Evolutionary conservation across 2,329 filamentous ascomycete species (phyloP).

Genomic region (Sporothrix dimorphospora): DNA sequence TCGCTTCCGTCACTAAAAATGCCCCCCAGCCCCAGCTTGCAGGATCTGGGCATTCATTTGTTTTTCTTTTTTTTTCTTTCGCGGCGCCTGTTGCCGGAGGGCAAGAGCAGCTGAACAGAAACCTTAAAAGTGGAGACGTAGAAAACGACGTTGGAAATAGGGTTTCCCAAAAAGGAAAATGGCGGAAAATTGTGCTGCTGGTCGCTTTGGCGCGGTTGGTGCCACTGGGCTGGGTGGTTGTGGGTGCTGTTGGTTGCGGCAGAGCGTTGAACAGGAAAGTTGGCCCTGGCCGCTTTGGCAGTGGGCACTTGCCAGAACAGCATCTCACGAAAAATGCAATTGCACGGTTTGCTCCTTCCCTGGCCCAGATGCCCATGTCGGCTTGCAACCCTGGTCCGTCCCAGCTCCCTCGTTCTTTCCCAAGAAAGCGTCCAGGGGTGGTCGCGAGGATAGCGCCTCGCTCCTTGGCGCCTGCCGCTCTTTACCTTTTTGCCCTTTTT

Average conservation of each 20-base stretch:
- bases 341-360: not conserved
- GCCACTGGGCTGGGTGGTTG: not conserved
- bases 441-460: not conserved
- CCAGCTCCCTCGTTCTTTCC: not conserved
- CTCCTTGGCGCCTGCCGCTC: slow-evolving; percentile 7
- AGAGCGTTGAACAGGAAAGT: slow-evolving; percentile 5
- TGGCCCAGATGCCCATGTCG: not conserved
- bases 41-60: slow-evolving; percentile 15
- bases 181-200: not conserved
- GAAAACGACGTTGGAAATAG: slow-evolving; percentile 10
- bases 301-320: slow-evolving; percentile 4
- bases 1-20: not conserved
- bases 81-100: not conserved
- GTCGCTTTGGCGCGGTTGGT: not conserved
- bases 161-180: slow-evolving; percentile 6
- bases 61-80: no score
- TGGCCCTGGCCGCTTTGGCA: not conserved
- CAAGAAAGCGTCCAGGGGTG: not conserved
- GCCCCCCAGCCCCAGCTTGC: not conserved
- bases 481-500: not conserved
- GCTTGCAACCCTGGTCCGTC: not conserved
- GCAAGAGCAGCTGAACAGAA: slow-evolving; percentile 17
- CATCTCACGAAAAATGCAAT: not conserved
- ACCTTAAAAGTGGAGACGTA: not conserved
- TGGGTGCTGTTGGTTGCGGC: not conserved